Evolutionary conservation across 2,329 filamentous ascomycete genomes (phyloP).

Genomic region (Gyromitra esculenta): DNA sequence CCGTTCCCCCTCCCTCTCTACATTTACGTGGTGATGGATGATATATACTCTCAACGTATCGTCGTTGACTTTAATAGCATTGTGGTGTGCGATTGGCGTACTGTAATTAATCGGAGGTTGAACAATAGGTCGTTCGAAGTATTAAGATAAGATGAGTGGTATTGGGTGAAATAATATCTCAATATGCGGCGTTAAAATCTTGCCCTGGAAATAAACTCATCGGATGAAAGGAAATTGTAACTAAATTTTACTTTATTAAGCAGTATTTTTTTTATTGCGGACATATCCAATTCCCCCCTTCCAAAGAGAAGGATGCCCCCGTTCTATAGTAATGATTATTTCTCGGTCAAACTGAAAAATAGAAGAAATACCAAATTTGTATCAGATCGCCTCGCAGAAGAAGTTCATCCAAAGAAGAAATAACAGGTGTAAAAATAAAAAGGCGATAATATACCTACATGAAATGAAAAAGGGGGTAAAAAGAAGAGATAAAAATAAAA

Average conservation of each 20-base stretch:
- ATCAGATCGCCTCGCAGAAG: slow-evolving; percentile 38
- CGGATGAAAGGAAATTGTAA: slow-evolving; percentile 1
- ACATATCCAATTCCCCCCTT: slow-evolving; percentile 22
- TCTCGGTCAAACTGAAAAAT: slow-evolving; percentile 39
- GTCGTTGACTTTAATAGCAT: slow-evolving; percentile 44
- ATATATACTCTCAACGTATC: slow-evolving; percentile 26
- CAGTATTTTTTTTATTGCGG: slow-evolving; percentile 9
- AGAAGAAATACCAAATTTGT: slow-evolving; percentile 50
- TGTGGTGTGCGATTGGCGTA: slow-evolving; percentile 15
- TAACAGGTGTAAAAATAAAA: slow-evolving; percentile 16
- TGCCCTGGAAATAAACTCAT: background rate
- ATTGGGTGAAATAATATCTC: slow-evolving; percentile 1
- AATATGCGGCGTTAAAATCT: background rate
- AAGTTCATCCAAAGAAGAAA: slow-evolving; percentile 42
- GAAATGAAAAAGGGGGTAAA: slow-evolving; percentile 41
- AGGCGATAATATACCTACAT: slow-evolving; percentile 43
- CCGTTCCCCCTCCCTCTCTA: background rate
- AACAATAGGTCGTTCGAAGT: background rate
- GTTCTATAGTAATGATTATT: slow-evolving; percentile 43
- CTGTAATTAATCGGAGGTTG: slow-evolving; percentile 39
- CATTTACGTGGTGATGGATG: background rate
- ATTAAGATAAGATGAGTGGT: slow-evolving; percentile 15
- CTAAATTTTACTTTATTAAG: slow-evolving; percentile 25
- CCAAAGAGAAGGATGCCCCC: slow-evolving; percentile 6
- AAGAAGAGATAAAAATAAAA: slow-evolving; percentile 47